A percentile compares a stretch with the other conserved stretches of the same genome.
These are phyloP conservation scores for Aspergillus uvarum DNA, from an alignment of 2,329 filamentous ascomycete species.

Conservation along the genomic window DNA sequence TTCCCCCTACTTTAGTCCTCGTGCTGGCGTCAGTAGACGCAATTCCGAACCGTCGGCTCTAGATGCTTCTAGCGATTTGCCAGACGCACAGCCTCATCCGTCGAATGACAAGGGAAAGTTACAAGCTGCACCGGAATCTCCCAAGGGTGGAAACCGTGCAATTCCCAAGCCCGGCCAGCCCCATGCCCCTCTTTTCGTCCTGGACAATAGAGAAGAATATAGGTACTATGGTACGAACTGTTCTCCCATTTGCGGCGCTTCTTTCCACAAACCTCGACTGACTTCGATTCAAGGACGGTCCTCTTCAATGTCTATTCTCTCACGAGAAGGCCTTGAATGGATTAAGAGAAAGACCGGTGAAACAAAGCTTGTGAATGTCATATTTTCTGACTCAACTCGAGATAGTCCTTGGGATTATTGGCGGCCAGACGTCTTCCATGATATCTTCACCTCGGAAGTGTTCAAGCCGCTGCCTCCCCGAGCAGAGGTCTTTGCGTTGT, in stretches of 20 bases:
- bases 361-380: constrained; percentile 81
- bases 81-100: background rate
- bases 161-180: constrained; percentile 45
- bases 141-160: constrained; percentile 37
- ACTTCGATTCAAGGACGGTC: constrained; percentile 65
- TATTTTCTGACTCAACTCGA: constrained; percentile 75
- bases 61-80: constrained; percentile 2
- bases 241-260: background rate
- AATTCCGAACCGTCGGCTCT: background rate
- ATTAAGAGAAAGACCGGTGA: constrained; percentile 96
- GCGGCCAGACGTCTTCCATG: constrained; percentile 93
- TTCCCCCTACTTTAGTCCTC: constrained; percentile 32
- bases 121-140: background rate
- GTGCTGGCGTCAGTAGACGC: constrained; percentile 1
- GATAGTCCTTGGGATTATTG: constrained; percentile 90
- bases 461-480: constrained; percentile 80
- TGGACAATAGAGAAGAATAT: constrained; percentile 84
- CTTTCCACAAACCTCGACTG: background rate
- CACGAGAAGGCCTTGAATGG: constrained; percentile 93
- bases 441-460: constrained; percentile 78
- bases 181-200: constrained; percentile 78
- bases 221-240: constrained; percentile 64
- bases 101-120: background rate
- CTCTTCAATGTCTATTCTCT: constrained; percentile 94
- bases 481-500: constrained; percentile 76